Base-by-base conservation (phyloP, 768 basidiomycete species). In the Filobasidium floriforme region DNA sequence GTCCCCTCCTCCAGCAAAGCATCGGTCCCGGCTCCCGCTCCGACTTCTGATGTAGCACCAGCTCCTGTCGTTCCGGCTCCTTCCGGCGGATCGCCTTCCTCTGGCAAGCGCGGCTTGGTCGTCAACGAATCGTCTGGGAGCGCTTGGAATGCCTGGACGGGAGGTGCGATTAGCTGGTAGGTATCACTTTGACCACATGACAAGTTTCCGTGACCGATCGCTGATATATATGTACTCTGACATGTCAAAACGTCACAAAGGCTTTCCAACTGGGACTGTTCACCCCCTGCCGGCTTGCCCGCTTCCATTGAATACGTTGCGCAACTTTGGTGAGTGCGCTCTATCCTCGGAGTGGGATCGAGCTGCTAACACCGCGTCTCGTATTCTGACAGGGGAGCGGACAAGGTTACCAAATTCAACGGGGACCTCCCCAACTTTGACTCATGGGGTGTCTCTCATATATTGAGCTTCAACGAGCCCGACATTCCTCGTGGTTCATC, bases 391-490 rank as follows among this genome's bases (percentile, higher is more conserved):
- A 49, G 46, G 46, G 46, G 46, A 22, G 63, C 63, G 12, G 63
- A 57, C 41, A 64, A 64, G 40, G 57, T 60, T n/a, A 41, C 44
- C 43, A 44, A 57, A 43, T 65, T 65, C 44, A 24, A 32, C 22
- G 52, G 57, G 14, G 41, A 66, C 24, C 41, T 61, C 7, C 51
- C 60, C 43, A 66, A 61, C 22, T 67, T 67, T 41, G 26, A 43
- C 41, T 32, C 44, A 22, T 66, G 65, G 60, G 69, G 70, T 1
- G 68, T 69, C 9, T 69, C 49, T 9, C 60, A 74, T 43, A 59
- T 76, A 26, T 61, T 74, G 59, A 62, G 66, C n/a, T 74, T 74
- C 69, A 76, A 76, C 59, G 75, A 76, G 55, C 75, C 73, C 69
- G 70, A 73, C 41, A 44, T 61, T 19, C 54, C 51, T 37, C 59